Conservation (phyloP, 495 filamentous ascomycete species). For the Xeromyces bisporus region DNA sequence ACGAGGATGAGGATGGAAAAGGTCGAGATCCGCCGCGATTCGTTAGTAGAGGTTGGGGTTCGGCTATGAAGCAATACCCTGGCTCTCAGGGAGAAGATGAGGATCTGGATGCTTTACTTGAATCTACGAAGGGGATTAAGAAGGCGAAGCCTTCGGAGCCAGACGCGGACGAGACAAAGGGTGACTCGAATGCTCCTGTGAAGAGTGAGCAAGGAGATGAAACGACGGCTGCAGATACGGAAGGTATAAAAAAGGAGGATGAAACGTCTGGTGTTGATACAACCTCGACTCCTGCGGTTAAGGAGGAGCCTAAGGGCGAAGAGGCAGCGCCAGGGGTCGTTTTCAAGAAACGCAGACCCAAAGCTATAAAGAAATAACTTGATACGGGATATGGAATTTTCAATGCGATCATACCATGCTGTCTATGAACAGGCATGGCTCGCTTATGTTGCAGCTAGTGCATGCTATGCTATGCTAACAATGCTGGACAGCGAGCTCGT, state of each 20-base stretch:
- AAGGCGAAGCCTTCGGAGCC: conserved; percentile 16
- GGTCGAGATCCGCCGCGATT: conserved; percentile 45
- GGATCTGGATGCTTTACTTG: conserved; percentile 57
- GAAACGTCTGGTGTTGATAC: conserved; percentile 6
- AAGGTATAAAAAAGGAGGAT: conserved; percentile 21
- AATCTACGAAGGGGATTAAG: conserved; percentile 32
- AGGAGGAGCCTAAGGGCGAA: conserved; percentile 14
- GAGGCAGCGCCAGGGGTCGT: conserved; percentile 33
- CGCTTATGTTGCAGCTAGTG: no score
- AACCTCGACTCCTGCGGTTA: conserved; percentile 5
- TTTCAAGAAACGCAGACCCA: conserved; percentile 87
- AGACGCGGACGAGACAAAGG: conserved; percentile 2
- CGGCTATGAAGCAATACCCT: conserved; percentile 47
- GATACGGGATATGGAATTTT: not conserved
- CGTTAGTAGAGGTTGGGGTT: conserved; percentile 59
- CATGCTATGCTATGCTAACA: no score
- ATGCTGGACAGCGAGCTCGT: no score
- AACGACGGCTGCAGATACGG: conserved; percentile 1
- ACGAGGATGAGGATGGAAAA: conserved; percentile 41
- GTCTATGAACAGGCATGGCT: no score
- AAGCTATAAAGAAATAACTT: conserved; percentile 37
- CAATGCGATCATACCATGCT: not conserved
- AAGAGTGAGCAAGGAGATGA: no score
- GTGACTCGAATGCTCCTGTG: not conserved
- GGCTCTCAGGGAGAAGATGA: conserved; percentile 30